Percentiles rank a stretch among this genome's conserved stretches.
Evolutionary conservation across 2,329 filamentous ascomycete species (phyloP).

Genomic region (Colletotrichum tofieldiae): DNA sequence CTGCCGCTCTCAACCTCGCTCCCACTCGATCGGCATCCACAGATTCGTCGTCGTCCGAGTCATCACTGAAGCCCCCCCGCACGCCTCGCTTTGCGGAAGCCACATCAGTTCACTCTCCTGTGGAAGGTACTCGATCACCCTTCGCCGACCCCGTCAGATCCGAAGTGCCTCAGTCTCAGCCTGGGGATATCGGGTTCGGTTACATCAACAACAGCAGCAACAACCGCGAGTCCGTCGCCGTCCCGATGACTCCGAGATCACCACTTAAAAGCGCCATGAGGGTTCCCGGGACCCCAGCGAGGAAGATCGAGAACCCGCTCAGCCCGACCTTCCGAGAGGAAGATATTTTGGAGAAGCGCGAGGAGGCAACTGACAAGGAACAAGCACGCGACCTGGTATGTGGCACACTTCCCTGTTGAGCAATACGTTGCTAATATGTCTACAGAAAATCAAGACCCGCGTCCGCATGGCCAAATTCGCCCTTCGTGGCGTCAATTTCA

Average conservation of each 20-base stretch:
- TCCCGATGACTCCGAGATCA: constrained; percentile 79
- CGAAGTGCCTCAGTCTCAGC: constrained; percentile 76
- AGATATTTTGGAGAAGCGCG: constrained; percentile 87
- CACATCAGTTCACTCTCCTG: constrained; percentile 83
- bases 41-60: constrained; percentile 67
- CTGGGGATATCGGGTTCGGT: constrained; percentile 92
- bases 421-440: constrained; percentile 46
- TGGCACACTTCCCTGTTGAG: constrained; percentile 43
- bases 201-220: constrained; percentile 76
- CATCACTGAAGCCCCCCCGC: constrained; percentile 77
- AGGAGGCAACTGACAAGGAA: constrained; percentile 85
- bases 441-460: constrained; percentile 90
- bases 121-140: constrained; percentile 71
- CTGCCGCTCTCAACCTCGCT: constrained; percentile 69
- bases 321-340: constrained; percentile 95
- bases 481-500: constrained; percentile 96
- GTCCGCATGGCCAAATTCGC: constrained; percentile 95
- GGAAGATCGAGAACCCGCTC: constrained; percentile 81
- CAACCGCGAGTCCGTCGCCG: constrained; percentile 70
- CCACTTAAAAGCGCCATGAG: constrained; percentile 93
- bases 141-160: constrained; percentile 73
- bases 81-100: constrained; percentile 87
- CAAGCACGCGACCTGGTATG: constrained; percentile 91
- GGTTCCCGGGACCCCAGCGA: constrained; percentile 85
- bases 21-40: constrained; percentile 65